Conservation (phyloP, 2,329 filamentous ascomycete genomes). For the Colletotrichum lupini region DNA sequence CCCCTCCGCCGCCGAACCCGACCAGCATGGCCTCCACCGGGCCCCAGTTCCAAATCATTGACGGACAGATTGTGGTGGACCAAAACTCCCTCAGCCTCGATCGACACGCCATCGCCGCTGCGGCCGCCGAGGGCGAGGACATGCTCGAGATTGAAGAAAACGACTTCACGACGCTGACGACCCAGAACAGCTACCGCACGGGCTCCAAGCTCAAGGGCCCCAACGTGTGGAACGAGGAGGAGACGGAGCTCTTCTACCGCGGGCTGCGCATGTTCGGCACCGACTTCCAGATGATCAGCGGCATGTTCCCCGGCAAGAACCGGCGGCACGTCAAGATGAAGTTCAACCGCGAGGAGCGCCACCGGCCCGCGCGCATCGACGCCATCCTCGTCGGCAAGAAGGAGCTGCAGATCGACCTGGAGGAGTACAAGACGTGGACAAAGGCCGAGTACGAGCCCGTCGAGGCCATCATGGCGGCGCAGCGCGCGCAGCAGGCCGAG, state of each 20-base stretch:
- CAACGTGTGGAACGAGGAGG: constrained; percentile 76
- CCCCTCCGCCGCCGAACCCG: constrained; percentile 40
- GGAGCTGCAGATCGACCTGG: constrained; percentile 67
- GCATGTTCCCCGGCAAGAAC: constrained; percentile 78
- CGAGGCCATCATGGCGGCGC: constrained; percentile 67
- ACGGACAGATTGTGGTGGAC: constrained; percentile 79
- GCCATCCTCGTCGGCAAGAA: constrained; percentile 71
- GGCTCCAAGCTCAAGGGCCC: constrained; percentile 70
- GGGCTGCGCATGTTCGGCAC: constrained; percentile 82
- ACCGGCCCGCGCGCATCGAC: constrained; percentile 72
- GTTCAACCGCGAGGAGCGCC: constrained; percentile 82
- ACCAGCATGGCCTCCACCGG: constrained; percentile 45
- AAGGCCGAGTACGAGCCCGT: constrained; percentile 63
- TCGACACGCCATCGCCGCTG: constrained; percentile 71
- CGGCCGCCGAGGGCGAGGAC: constrained; percentile 58
- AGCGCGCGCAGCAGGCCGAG: constrained; percentile 57
- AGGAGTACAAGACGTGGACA: constrained; percentile 68
- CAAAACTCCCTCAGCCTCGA: constrained; percentile 76
- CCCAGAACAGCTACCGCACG: constrained; percentile 73
- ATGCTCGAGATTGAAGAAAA: constrained; percentile 79
- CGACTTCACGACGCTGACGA: constrained; percentile 80
- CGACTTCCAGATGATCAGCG: constrained; percentile 83
- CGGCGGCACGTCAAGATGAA: constrained; percentile 84
- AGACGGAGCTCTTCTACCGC: constrained; percentile 81
- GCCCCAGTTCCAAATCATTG: constrained; percentile 71